These are phyloP conservation scores for Fagus crenata DNA, from an alignment of 306 rosid species.

Conservation along the genomic window DNA sequence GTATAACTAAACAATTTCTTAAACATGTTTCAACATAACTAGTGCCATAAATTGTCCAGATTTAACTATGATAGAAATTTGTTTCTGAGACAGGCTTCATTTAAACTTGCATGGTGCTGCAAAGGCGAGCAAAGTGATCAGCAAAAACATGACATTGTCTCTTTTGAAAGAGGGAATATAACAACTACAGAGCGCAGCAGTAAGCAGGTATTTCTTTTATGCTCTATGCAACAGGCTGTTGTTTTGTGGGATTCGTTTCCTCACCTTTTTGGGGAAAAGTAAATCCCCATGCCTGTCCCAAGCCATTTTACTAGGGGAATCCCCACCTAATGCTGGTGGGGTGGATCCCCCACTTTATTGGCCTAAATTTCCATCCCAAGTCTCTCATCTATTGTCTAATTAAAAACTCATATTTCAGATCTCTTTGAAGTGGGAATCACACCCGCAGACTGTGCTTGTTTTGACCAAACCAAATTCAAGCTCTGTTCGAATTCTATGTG, in stretches of 20 bases:
- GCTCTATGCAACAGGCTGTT: constrained; percentile 23
- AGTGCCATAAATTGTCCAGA: constrained; percentile 8
- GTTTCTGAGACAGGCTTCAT: constrained; percentile 66
- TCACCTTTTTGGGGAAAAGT: too few species aligned
- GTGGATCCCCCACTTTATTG: background rate
- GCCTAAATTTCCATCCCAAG: background rate
- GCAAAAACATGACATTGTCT: constrained; percentile 87
- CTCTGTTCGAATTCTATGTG: constrained; percentile 79
- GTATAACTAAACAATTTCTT: background rate
- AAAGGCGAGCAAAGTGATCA: constrained; percentile 84
- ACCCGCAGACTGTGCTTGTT: constrained; percentile 86
- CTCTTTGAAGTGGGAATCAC: constrained; percentile 91
- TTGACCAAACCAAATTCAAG: constrained; percentile 87
- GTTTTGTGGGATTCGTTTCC: constrained; percentile 3
- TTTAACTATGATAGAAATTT: constrained; percentile 14
- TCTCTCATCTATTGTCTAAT: constrained; percentile 34
- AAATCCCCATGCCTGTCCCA: too few species aligned
- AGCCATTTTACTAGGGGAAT: too few species aligned
- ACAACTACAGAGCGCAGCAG: constrained; percentile 96
- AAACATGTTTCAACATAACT: constrained; percentile 8
- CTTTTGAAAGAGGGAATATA: constrained; percentile 93
- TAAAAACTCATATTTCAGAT: constrained; percentile 61
- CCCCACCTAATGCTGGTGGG: background rate
- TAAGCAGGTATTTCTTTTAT: constrained; percentile 68
- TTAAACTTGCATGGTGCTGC: constrained; percentile 89